phyloP scores from a whole-genome alignment of 805 yeast species.

The Metschnikowia koreensis region DNA sequence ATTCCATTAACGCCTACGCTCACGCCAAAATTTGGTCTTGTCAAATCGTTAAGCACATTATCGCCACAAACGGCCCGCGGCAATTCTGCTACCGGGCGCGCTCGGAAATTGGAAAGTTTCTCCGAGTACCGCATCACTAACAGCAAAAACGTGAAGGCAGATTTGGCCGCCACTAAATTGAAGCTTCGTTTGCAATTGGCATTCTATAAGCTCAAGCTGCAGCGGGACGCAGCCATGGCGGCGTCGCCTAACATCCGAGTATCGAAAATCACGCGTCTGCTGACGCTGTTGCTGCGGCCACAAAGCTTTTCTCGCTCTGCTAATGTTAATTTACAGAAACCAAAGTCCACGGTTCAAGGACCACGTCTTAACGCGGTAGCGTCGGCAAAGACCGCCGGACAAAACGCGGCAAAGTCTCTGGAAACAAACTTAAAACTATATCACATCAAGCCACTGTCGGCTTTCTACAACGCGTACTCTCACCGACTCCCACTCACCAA shows the following conservation, averaged over 20 bases:
- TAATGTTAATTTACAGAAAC: conserved; percentile 18
- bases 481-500: conserved; percentile 14
- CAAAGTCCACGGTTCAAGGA: neutral
- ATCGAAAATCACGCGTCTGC: conserved; percentile 7
- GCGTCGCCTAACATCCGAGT: conserved; percentile 16
- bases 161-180: conserved; percentile 43
- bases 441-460: conserved; percentile 37
- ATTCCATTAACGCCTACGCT: conserved; percentile 19
- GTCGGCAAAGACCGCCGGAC: conserved; percentile 13
- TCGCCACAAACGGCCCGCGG: conserved; percentile 8
- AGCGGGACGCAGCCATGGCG: conserved; percentile 14
- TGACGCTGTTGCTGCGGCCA: conserved; percentile 1
- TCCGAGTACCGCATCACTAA: conserved; percentile 26
- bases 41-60: conserved; percentile 17
- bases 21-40: conserved; percentile 17
- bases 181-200: conserved; percentile 44
- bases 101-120: conserved; percentile 22
- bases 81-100: conserved; percentile 1
- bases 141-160: conserved; percentile 31
- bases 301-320: conserved; percentile 12
- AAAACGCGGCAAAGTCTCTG: too few species aligned
- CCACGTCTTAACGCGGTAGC: conserved; percentile 20
- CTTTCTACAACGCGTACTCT: conserved; percentile 25
- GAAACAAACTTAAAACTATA: conserved; percentile 31
- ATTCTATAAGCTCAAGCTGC: conserved; percentile 35